Percentiles rank a stretch among this genome's conserved stretches.
Conservation (phyloP, 2,329 filamentous ascomycete genomes). For the Sclerotinia sclerotiorum region DNA sequence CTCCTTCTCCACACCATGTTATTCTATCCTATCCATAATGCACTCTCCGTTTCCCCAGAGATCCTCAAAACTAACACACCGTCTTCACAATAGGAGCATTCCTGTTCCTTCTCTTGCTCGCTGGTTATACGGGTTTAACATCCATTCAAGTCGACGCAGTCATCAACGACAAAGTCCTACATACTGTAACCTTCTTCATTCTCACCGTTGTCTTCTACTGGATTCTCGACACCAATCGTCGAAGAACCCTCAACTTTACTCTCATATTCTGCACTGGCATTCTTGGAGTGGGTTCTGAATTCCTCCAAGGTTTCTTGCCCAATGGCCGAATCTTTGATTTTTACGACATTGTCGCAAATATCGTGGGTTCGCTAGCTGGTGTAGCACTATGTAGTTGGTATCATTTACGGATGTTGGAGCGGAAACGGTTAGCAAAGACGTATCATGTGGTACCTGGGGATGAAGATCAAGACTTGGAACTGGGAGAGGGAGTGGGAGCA, state of each 20-base stretch:
- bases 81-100: constrained; percentile 58
- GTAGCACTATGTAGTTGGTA: constrained; percentile 83
- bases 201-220: constrained; percentile 92
- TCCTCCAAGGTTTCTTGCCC: constrained; percentile 72
- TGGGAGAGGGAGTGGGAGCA: constrained; percentile 58
- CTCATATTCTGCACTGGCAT: constrained; percentile 73
- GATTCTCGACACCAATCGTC: constrained; percentile 87
- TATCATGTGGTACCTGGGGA: constrained; percentile 69
- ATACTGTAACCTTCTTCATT: constrained; percentile 84
- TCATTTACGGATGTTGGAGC: constrained; percentile 91
- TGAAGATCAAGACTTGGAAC: constrained; percentile 68
- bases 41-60: neutral
- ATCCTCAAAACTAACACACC: constrained; percentile 25
- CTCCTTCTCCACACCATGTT: constrained; percentile 16
- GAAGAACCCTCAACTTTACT: constrained; percentile 81
- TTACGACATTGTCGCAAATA: constrained; percentile 84
- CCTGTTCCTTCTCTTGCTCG: constrained; percentile 67
- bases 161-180: constrained; percentile 87
- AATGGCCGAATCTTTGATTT: constrained; percentile 72
- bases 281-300: constrained; percentile 72
- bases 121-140: constrained; percentile 79
- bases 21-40: neutral
- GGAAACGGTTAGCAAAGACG: constrained; percentile 70
- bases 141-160: constrained; percentile 54
- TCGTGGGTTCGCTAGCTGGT: constrained; percentile 72